Evolutionary conservation across 176 grass and related monocot genomes (phyloP), one percentile per base, ranked within the genome.

Genomic region (Phoenix dactylifera): DNA sequence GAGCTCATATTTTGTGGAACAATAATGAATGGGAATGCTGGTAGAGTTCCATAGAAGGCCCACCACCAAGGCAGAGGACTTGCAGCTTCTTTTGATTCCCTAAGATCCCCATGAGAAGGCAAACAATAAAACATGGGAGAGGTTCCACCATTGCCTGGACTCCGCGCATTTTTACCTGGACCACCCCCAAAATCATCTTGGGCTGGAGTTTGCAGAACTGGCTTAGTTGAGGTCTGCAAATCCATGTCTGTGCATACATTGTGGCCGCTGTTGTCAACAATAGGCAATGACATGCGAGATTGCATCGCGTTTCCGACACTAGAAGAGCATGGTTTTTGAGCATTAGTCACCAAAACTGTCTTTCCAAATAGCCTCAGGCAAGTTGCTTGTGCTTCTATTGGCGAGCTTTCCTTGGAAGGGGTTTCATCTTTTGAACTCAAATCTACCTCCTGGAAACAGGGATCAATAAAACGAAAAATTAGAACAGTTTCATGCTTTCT

Each of bases 341-440:
- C 66, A 18, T 85, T 78, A 7, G 65, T 65, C 39, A 97, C 67
- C 29, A 91, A 48, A 19, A 97, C 81, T 1, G 78, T 97, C 81
- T 64, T 91, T 32, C 93, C 93, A 55, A 97, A 97, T 7, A 91
- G 73, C 78, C 83, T 97, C 63, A 92, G 63, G 24, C 75, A 73
- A 49, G 87, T 84, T 74, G 83, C 63, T 73, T 76, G 93, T 22
- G 67, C 62, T 52, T 67, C 75, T 56, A 59, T 24, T 23, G 51
- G 74, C 3, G 83, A 80, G 68, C 69, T 60, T 26, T 77, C 74
- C 75, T 75, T 74, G 53, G 79, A 44, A 44, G 7, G 82, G 24
- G 74, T 52, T 0, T 7, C 51, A 5, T 82, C 51, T 35, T 65
- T 79, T 26, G 39, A 62, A 58, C 75, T 78, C 29, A 66, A 35